Conservation (phyloP, 192 early-diverging fungal species). For the Physocladia obscura region DNA sequence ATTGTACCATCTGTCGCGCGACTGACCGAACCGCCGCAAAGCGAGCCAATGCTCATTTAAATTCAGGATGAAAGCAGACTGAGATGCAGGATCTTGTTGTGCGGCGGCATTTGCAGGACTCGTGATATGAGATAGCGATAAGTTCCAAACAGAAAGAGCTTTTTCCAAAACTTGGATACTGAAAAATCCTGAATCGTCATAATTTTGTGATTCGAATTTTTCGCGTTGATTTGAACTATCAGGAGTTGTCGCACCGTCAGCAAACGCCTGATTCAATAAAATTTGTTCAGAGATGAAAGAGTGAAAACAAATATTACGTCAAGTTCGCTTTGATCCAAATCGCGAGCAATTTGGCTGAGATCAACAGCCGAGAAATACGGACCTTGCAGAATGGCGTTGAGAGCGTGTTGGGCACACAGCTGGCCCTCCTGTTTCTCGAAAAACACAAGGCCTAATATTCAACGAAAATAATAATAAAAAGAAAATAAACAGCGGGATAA, state of each 20-base stretch:
- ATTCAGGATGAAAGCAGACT: conserved; percentile 73
- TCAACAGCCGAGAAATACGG: conserved; percentile 76
- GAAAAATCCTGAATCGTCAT: conserved; percentile 68
- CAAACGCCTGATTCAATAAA: conserved; percentile 42
- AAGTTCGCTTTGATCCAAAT: conserved; percentile 66
- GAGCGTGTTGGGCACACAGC: conserved; percentile 78
- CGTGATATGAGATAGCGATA: conserved; percentile 58
- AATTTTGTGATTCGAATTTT: conserved; percentile 35
- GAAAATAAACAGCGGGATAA: too few relatives aligned
- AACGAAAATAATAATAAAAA: too few relatives aligned
- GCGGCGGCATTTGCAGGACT: conserved; percentile 45
- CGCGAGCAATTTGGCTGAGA: conserved; percentile 64
- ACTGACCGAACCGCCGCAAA: conserved; percentile 64
- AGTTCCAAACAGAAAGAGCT: conserved; percentile 57
- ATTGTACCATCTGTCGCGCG: conserved; percentile 73
- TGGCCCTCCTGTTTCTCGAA: conserved; percentile 69
- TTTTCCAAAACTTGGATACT: conserved; percentile 65
- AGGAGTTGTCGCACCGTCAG: conserved; percentile 46
- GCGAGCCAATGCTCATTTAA: conserved; percentile 63
- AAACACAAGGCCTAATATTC: conserved; percentile 18
- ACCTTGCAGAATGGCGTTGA: conserved; percentile 74
- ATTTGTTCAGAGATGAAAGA: background rate
- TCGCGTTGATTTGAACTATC: background rate
- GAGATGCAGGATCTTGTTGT: conserved; percentile 57
- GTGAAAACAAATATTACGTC: conserved; percentile 21